Evolutionary conservation across 169 alveolate genomes (phyloP).

Genomic region (Fabrea salina): DNA sequence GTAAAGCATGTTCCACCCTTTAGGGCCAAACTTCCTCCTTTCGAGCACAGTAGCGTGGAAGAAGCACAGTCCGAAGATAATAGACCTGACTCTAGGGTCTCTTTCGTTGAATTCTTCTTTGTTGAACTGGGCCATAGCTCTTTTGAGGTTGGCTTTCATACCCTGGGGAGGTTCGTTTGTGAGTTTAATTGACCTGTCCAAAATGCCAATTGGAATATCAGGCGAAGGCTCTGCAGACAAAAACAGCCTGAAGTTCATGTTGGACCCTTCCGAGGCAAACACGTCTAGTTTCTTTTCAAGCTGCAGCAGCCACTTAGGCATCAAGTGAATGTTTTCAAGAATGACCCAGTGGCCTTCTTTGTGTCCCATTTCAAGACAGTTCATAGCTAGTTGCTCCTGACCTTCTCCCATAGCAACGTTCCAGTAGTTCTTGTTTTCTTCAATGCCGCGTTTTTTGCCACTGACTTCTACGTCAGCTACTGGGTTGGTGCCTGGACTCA

Average conservation of each 20-base stretch:
- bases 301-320: slow-evolving; percentile 92
- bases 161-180: slow-evolving; percentile 98
- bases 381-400: slow-evolving; percentile 91
- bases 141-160: slow-evolving; percentile 91
- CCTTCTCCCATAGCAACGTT: slow-evolving; percentile 95
- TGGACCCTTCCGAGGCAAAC: slow-evolving; percentile 92
- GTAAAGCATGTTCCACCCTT: slow-evolving; percentile 96
- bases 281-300: slow-evolving; percentile 93
- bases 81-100: slow-evolving; percentile 92
- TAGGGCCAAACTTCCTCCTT: slow-evolving; percentile 97
- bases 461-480: slow-evolving; percentile 88
- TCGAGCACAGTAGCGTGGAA: slow-evolving; percentile 96
- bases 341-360: slow-evolving; percentile 97
- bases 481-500: slow-evolving; percentile 96
- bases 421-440: slow-evolving; percentile 85
- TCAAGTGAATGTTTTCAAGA: slow-evolving; percentile 92
- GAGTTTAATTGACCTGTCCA: slow-evolving; percentile 94
- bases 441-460: slow-evolving; percentile 82
- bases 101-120: slow-evolving; percentile 89
- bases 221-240: slow-evolving; percentile 92
- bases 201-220: slow-evolving; percentile 92
- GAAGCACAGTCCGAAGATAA: slow-evolving; percentile 94
- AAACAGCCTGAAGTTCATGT: slow-evolving; percentile 92
- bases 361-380: slow-evolving; percentile 89
- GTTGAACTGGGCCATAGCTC: slow-evolving; percentile 93